phyloP scores from a whole-genome alignment of 257 asterid species.

The Salvia miltiorrhiza region DNA sequence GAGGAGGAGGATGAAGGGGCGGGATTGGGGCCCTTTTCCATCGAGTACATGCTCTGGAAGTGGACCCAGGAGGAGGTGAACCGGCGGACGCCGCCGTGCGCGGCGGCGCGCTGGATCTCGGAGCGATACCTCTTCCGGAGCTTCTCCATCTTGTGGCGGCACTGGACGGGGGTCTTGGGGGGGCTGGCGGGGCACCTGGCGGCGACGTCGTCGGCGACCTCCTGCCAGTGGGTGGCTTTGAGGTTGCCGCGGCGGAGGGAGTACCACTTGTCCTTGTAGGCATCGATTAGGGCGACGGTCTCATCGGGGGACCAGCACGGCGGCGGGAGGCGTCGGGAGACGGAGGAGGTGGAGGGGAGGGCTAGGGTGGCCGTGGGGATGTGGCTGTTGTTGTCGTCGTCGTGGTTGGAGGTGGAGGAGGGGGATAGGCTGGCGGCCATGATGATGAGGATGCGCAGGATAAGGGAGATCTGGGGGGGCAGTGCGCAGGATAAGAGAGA shows the following conservation, averaged over 20 bases:
- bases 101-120: slow-evolving; percentile 88
- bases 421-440: slow-evolving; percentile 37
- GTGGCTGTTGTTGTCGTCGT: slow-evolving; percentile 32
- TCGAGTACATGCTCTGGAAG: slow-evolving; percentile 74
- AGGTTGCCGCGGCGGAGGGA: slow-evolving; percentile 95
- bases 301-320: slow-evolving; percentile 99
- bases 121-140: slow-evolving; percentile 86
- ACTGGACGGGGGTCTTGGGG: slow-evolving; percentile 84
- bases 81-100: slow-evolving; percentile 62
- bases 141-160: slow-evolving; percentile 99
- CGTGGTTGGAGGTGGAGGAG: slow-evolving; percentile 27
- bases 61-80: slow-evolving; percentile 88
- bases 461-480: slow-evolving; percentile 5
- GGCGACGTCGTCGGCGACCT: slow-evolving; percentile 87
- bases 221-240: slow-evolving; percentile 93
- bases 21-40: slow-evolving; percentile 81
- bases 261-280: slow-evolving; percentile 82
- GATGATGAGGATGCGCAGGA: slow-evolving; percentile 18
- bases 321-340: slow-evolving; percentile 86
- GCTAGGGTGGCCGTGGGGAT: slow-evolving; percentile 47
- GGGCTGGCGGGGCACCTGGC: slow-evolving; percentile 46
- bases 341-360: slow-evolving; percentile 44
- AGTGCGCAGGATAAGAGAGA: slow-evolving; percentile 4
- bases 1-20: slow-evolving; percentile 47
- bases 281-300: slow-evolving; percentile 75